Base-by-base conservation (phyloP, 257 asterid genomes). In the Capsicum pubescens region DNA sequence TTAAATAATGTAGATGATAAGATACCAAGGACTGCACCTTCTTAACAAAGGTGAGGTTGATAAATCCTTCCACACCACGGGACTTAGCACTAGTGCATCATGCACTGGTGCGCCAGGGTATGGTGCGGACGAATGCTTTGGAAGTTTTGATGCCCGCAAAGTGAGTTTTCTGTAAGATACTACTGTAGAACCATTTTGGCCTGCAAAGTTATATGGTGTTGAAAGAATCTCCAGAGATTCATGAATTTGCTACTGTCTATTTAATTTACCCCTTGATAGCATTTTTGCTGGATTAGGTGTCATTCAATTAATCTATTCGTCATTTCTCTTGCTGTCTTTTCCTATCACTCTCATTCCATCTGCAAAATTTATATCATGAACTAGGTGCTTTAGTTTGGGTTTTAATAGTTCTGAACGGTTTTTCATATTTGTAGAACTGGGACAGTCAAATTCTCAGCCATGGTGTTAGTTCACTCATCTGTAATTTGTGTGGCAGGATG, bases 301-400 rank as follows among this genome's bases (percentile, higher is more conserved):
- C 48, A 77, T 54, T 52, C 46, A 77, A 50, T 54, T 26, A 54
- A 77, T 77, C 21, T 54, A 32, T 54, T 35, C 13, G 15, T 52
- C 82, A 77, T 54, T 54, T 77, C 64, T 26, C 82, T 76, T 26
- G 81, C 15, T 52, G 50, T 54, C 50, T 77, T 77, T 74, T 77
- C 82, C 6, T 32, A 50, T 54, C 39, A 77, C 82, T 32, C 64
- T 54, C 50, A 77, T 77, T 9, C 16, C 0, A 70, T 70, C 79
- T 44, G 79, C 57, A 70, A 70, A 42, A 39, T 44, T n/a, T 44
- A 44, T 44, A 58, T 10, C 36, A 14, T 16, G 57, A 44, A 44
- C 57, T 44, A 71, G 81, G 32, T 77, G 81, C 64, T 76, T 76
- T 32, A 4, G 8, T 77, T 52, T 54, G 61, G 50, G 19, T 54